Evolutionary conservation across 345 rosid species (phyloP).

Genomic region (Eucalyptus pauciflora): DNA sequence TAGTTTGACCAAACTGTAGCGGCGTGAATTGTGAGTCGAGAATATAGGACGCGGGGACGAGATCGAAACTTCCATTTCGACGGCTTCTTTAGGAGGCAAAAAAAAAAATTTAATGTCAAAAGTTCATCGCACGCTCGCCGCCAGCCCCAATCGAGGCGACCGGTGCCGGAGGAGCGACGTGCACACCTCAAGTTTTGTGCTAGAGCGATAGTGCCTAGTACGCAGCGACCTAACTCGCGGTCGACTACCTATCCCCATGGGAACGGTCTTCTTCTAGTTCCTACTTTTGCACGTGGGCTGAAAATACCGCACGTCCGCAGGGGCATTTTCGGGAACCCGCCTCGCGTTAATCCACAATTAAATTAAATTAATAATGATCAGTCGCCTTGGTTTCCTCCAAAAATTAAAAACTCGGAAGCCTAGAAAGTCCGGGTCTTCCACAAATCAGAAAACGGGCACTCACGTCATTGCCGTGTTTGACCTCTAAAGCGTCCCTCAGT

Average conservation of each 20-base stretch:
- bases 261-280: background rate
- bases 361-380: background rate
- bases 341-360: background rate
- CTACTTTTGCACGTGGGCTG: background rate
- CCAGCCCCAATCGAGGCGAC: too few species aligned
- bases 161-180: accelerated
- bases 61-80: background rate
- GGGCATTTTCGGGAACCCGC: background rate
- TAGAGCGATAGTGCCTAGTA: background rate
- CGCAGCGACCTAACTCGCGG: background rate
- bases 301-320: background rate
- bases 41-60: background rate
- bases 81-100: background rate
- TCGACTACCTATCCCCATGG: background rate
- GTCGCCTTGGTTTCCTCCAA: background rate
- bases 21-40: background rate
- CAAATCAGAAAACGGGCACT: background rate
- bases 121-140: background rate
- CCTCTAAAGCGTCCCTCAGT: constrained; percentile 3
- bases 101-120: background rate
- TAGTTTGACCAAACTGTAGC: too few species aligned
- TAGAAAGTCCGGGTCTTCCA: background rate
- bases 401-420: too few species aligned
- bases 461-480: constrained; percentile 60
- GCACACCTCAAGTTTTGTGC: background rate